Evolutionary conservation across 345 rosid genomes (phyloP).

Genomic region (Clarkia xantiana): DNA sequence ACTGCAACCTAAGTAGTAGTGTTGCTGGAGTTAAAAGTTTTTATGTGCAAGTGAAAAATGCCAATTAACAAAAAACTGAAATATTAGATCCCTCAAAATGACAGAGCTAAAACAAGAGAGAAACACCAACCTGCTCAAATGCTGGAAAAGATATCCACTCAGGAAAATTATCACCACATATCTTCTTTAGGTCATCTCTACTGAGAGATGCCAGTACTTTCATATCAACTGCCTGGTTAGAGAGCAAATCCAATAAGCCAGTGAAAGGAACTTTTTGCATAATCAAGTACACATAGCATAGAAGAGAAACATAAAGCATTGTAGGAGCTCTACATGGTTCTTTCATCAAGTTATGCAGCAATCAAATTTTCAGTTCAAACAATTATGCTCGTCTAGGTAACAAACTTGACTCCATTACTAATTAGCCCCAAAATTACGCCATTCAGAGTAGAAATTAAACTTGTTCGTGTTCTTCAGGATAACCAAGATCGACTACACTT

Average conservation of each 20-base stretch:
- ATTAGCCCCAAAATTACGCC: no score
- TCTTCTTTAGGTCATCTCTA: conserved; percentile 85
- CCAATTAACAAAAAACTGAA: no score
- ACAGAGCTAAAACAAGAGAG: not conserved
- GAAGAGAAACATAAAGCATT: no score
- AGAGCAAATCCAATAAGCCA: conserved; percentile 2
- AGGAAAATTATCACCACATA: conserved; percentile 93
- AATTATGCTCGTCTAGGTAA: not conserved
- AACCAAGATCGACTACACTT: no score
- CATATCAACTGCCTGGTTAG: conserved; percentile 75
- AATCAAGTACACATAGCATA: not conserved
- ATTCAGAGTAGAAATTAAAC: no score
- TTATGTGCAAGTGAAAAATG: no score
- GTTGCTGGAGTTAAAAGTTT: no score
- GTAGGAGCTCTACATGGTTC: no score
- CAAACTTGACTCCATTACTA: no score
- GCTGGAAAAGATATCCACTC: conserved; percentile 97
- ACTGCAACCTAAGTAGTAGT: no score
- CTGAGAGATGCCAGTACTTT: conserved; percentile 76
- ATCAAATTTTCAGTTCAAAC: not conserved
- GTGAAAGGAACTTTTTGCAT: not conserved
- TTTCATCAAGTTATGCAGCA: no score
- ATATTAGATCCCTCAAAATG: not conserved
- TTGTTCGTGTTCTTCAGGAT: no score
- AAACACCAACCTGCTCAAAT: conserved; percentile 72